Evolutionary conservation across 139 green algal genomes (phyloP).

Genomic region (Coccomyxa sp.): DNA sequence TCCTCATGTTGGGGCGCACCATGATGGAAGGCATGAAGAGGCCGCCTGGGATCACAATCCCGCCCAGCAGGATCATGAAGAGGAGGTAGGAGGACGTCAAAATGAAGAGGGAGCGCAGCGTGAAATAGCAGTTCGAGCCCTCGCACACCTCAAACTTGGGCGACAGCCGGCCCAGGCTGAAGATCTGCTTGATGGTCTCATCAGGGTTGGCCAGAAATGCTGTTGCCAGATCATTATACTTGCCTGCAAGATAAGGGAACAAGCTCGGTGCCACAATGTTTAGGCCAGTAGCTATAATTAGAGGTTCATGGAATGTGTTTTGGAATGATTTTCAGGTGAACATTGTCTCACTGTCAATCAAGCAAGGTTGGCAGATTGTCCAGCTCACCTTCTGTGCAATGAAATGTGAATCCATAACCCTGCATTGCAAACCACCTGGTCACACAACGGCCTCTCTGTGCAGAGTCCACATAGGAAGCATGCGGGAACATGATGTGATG

Average conservation of each 20-base stretch:
- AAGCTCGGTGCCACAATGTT: too few relatives aligned
- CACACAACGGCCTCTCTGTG: not conserved
- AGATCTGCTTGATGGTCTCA: slow-evolving; percentile 72
- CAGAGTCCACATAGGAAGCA: not conserved
- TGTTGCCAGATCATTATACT: slow-evolving; percentile 86
- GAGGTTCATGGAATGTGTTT: too few relatives aligned
- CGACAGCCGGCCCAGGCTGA: slow-evolving; percentile 34
- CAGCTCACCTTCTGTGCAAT: not conserved
- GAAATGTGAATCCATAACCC: not conserved
- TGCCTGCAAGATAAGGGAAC: not conserved
- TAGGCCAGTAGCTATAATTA: too few relatives aligned
- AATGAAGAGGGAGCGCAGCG: slow-evolving; percentile 41
- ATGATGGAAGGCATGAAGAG: slow-evolving; percentile 92
- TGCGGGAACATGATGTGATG: not conserved
- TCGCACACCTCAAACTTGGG: slow-evolving; percentile 13
- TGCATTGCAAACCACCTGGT: not conserved
- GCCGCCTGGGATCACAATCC: slow-evolving; percentile 76
- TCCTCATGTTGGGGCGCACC: slow-evolving; percentile 21
- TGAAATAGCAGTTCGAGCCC: slow-evolving; percentile 51
- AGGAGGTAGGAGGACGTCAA: slow-evolving; percentile 61
- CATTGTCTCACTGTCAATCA: too few relatives aligned
- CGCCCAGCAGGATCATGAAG: slow-evolving; percentile 68
- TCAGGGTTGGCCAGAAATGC: slow-evolving; percentile 65
- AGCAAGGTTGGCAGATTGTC: too few relatives aligned
- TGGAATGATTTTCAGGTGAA: too few relatives aligned